phyloP scores from a whole-genome alignment of 768 basidiomycete genomes.

The Neoboletus magnificus region DNA sequence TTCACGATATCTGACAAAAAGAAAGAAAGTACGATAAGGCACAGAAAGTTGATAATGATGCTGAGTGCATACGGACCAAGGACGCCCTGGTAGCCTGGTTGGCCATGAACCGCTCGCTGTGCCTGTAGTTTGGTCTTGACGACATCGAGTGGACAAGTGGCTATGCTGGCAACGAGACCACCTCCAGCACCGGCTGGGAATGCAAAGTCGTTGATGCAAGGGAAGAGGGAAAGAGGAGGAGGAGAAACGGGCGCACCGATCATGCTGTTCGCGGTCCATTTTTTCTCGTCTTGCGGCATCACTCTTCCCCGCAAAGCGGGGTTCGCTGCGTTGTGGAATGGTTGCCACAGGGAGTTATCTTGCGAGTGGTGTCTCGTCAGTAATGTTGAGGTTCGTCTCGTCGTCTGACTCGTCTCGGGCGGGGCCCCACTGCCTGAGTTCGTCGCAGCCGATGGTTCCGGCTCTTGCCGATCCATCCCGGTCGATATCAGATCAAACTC shows the following conservation, averaged over 20 bases:
- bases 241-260: constrained; percentile 51
- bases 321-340: constrained; percentile 10
- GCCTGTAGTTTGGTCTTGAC: constrained; percentile 98
- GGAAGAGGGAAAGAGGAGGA: background rate
- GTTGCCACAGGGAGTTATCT: background rate
- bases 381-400: background rate
- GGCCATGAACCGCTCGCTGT: constrained; percentile 69
- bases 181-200: constrained; percentile 87
- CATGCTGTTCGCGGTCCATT: constrained; percentile 79
- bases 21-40: constrained; percentile 10
- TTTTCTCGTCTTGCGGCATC: constrained; percentile 57
- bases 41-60: constrained; percentile 9
- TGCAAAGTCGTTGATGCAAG: background rate
- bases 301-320: constrained; percentile 63
- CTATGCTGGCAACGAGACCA: constrained; percentile 87
- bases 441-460: constrained; percentile 11
- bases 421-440: background rate
- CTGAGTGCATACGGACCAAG: constrained; percentile 46
- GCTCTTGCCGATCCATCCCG: constrained; percentile 16
- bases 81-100: constrained; percentile 74
- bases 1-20: constrained; percentile 48
- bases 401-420: too few relatives aligned
- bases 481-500: constrained; percentile 2
- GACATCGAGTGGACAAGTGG: constrained; percentile 96
- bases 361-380: background rate